phyloP scores from a whole-genome alignment of 2,329 filamentous ascomycete species.

The Xenosphaeropsis pyriputrescens region DNA sequence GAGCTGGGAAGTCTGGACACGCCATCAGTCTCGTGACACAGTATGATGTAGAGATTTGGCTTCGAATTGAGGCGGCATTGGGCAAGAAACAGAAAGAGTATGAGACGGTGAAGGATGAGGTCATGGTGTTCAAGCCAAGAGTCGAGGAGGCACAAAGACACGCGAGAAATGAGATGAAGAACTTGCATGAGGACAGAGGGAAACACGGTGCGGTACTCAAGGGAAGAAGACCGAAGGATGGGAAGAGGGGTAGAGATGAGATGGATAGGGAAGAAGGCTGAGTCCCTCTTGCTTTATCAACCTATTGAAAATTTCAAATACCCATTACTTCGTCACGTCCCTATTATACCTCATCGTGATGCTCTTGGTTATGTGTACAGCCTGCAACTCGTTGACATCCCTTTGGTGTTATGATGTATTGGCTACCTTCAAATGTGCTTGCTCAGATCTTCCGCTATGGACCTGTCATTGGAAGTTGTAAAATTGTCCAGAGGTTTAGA shows the following conservation, averaged over 20 bases:
- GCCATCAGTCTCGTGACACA: slow-evolving; percentile 75
- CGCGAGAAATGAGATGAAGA: slow-evolving; percentile 70
- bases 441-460: no score
- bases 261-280: slow-evolving; percentile 21
- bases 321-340: no score
- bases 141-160: slow-evolving; percentile 75
- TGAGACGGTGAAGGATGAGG: slow-evolving; percentile 62
- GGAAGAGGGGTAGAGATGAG: slow-evolving; percentile 34
- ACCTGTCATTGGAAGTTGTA: no score
- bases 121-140: slow-evolving; percentile 63
- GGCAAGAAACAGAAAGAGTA: slow-evolving; percentile 63
- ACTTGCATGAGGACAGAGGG: slow-evolving; percentile 52
- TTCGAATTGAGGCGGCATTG: slow-evolving; percentile 69
- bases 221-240: slow-evolving; percentile 33
- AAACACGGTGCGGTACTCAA: slow-evolving; percentile 27
- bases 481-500: no score
- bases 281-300: neutral
- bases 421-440: no score
- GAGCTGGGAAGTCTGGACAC: slow-evolving; percentile 72
- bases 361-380: no score
- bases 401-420: no score
- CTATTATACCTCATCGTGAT: no score
- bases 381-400: no score
- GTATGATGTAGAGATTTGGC: slow-evolving; percentile 71
- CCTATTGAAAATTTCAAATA: no score